Evolutionary conservation across 2,329 filamentous ascomycete species (phyloP).

Genomic region (Capronia americana): DNA sequence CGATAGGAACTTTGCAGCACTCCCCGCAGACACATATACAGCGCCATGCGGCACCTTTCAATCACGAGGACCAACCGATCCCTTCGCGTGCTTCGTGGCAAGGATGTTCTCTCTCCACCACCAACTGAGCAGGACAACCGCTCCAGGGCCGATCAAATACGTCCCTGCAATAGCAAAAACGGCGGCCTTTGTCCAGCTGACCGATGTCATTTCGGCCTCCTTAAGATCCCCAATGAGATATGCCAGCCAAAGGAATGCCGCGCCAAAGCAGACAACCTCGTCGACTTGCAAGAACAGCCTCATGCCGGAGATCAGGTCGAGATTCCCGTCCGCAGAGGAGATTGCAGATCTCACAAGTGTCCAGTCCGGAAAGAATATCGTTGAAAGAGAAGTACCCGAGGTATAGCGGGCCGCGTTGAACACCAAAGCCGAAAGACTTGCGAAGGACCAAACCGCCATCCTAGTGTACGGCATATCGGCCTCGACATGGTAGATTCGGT

Average conservation of each 20-base stretch:
- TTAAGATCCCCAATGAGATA: slow-evolving; percentile 47
- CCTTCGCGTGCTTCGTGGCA: slow-evolving; percentile 38
- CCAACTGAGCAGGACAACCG: slow-evolving; percentile 43
- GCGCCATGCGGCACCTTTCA: not conserved
- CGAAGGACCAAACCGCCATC: not conserved
- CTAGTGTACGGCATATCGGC: slow-evolving; percentile 19
- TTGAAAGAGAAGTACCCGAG: not conserved
- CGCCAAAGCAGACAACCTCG: slow-evolving; percentile 16
- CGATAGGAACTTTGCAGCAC: not conserved
- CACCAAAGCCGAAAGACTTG: slow-evolving; percentile 9
- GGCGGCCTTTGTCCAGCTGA: slow-evolving; percentile 40
- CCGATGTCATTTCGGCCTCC: slow-evolving; percentile 40
- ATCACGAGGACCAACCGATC: not conserved
- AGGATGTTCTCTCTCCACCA: slow-evolving; percentile 47
- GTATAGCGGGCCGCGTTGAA: slow-evolving; percentile 8
- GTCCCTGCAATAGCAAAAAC: slow-evolving; percentile 31
- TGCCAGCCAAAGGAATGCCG: slow-evolving; percentile 43
- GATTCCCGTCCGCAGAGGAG: slow-evolving; percentile 37
- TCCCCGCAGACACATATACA: not conserved
- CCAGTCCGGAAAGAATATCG: slow-evolving; percentile 10
- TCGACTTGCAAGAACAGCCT: slow-evolving; percentile 20
- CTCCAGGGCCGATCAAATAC: slow-evolving; percentile 43
- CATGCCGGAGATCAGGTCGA: slow-evolving; percentile 35
- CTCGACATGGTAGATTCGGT: slow-evolving; percentile 18
- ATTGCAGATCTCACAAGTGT: slow-evolving; percentile 19